phyloP scores from a whole-genome alignment of 2,329 filamentous ascomycete species.

The Escovopsis sp. region DNA sequence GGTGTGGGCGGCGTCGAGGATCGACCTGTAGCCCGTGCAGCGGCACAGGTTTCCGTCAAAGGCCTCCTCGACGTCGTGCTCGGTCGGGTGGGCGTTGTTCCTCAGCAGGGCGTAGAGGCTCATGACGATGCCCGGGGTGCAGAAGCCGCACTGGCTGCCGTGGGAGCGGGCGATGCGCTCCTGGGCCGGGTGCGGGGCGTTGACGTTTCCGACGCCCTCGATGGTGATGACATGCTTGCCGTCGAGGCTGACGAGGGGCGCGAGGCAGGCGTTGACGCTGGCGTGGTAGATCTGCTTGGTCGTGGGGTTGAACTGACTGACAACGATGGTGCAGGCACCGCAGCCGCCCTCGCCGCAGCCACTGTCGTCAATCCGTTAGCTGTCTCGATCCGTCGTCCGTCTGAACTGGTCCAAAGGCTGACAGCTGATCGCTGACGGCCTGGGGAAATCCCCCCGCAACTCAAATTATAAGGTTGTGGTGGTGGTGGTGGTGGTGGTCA shows the following conservation, averaged over 20 bases:
- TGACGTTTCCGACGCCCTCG: slow-evolving; percentile 83
- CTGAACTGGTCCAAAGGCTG: neutral
- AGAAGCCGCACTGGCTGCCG: slow-evolving; percentile 89
- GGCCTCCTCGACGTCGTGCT: slow-evolving; percentile 82
- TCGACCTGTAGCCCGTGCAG: slow-evolving; percentile 89
- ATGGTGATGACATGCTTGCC: slow-evolving; percentile 98
- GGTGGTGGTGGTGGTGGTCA: no score
- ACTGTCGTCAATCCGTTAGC: slow-evolving; percentile 18
- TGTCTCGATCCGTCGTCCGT: neutral
- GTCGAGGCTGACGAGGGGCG: slow-evolving; percentile 82
- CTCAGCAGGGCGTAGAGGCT: slow-evolving; percentile 85
- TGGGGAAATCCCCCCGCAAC: no score
- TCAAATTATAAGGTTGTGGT: neutral
- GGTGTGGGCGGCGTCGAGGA: slow-evolving; percentile 83
- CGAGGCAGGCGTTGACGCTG: slow-evolving; percentile 89
- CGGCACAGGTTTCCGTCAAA: slow-evolving; percentile 95
- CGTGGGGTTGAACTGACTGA: slow-evolving; percentile 86
- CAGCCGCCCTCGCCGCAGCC: slow-evolving; percentile 95
- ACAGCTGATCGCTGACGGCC: neutral
- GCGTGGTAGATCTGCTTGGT: slow-evolving; percentile 91
- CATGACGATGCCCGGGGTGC: slow-evolving; percentile 96
- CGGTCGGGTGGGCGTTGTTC: slow-evolving; percentile 63
- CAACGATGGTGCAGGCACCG: slow-evolving; percentile 87
- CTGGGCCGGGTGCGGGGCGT: slow-evolving; percentile 76
- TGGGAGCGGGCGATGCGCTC: slow-evolving; percentile 83